phyloP scores from a whole-genome alignment of 805 yeast species.

The Candida boleticola region DNA sequence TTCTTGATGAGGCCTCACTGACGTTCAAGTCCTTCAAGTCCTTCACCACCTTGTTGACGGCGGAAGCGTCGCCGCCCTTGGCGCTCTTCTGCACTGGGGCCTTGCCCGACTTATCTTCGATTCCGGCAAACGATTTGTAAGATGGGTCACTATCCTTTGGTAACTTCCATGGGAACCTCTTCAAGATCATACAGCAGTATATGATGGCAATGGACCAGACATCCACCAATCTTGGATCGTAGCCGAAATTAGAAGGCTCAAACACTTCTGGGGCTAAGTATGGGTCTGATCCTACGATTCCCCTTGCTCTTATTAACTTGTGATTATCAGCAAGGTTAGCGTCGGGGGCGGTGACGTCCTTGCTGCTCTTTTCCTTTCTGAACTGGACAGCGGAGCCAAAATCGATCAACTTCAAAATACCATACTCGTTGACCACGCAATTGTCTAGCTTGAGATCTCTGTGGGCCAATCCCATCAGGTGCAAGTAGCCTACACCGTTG shows the following conservation, averaged over 20 bases:
- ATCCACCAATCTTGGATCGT: conserved; percentile 87
- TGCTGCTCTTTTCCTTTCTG: conserved; percentile 45
- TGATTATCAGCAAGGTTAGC: conserved; percentile 40
- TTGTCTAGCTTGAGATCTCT: conserved; percentile 91
- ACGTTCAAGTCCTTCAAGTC: not conserved
- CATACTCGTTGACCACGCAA: conserved; percentile 76
- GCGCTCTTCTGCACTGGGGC: not conserved
- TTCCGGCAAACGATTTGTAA: conserved; percentile 57
- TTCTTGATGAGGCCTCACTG: not conserved
- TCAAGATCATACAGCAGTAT: conserved; percentile 83
- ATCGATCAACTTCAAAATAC: conserved; percentile 83
- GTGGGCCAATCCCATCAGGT: conserved; percentile 83
- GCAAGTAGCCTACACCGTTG: conserved; percentile 73
- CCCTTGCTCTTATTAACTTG: conserved; percentile 62
- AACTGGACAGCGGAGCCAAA: conserved; percentile 91
- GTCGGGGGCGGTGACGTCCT: conserved; percentile 8
- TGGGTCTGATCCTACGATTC: conserved; percentile 95
- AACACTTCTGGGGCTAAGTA: conserved; percentile 93
- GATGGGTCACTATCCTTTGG: conserved; percentile 79
- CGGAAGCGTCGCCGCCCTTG: not conserved
- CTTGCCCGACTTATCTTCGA: conserved; percentile 9
- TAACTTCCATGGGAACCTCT: conserved; percentile 93
- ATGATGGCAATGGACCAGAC: conserved; percentile 94
- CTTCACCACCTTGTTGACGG: not conserved
- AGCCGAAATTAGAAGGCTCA: conserved; percentile 37